A percentile compares a stretch with the other conserved stretches of the same genome.
These are phyloP conservation scores for Aquilaria agallochum DNA, from an alignment of 441 rosid genomes.

Conservation along the genomic window DNA sequence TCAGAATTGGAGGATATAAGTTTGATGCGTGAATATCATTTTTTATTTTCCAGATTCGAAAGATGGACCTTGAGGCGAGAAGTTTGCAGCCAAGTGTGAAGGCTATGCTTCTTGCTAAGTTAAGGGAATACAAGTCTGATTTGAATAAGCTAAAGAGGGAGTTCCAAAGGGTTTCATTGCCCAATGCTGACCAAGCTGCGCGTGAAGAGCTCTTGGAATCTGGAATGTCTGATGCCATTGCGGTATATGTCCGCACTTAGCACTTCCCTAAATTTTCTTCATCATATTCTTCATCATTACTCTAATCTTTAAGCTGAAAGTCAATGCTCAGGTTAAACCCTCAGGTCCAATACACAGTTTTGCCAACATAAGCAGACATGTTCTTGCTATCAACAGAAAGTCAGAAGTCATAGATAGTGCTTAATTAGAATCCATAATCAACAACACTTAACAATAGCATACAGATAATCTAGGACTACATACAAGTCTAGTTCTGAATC, in stretches of 20 bases:
- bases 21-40: slow-evolving; percentile 2
- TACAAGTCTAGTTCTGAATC: no score
- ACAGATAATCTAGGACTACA: no score
- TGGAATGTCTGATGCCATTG: slow-evolving; percentile 37
- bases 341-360: no score
- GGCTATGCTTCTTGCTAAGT: slow-evolving; percentile 59
- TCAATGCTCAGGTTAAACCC: no score
- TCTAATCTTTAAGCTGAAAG: no score
- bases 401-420: no score
- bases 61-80: slow-evolving; percentile 77
- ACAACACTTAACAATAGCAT: no score
- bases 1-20: no score
- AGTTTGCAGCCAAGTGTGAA: slow-evolving; percentile 61
- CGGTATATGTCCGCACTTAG: slow-evolving; percentile 22
- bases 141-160: slow-evolving; percentile 58
- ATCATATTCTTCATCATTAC: background rate
- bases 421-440: no score
- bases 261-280: background rate
- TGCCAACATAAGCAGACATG: no score
- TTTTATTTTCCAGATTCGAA: slow-evolving; percentile 40
- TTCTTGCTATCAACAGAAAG: no score
- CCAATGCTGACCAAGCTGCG: slow-evolving; percentile 41
- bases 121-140: slow-evolving; percentile 66
- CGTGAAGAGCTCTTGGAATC: slow-evolving; percentile 59
- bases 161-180: slow-evolving; percentile 45